Evolutionary conservation across 352 stramenopile genomes (phyloP), one percentile per base, ranked within the genome.

Genomic region (Globisporangium polare): DNA sequence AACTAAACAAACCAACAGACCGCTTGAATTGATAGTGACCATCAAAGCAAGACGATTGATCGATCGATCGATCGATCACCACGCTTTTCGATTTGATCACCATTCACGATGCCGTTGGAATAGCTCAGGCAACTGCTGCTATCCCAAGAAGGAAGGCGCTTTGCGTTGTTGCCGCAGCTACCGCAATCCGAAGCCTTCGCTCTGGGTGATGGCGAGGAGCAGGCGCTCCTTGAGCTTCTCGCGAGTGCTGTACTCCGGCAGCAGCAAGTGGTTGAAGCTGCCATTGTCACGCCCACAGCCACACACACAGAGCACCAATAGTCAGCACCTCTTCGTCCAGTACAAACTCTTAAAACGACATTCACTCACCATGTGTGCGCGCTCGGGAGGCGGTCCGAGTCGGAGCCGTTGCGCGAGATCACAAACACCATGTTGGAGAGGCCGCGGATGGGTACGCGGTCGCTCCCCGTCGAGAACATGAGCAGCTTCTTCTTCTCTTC

Each of bases 221-320:
- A 97, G 66, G 37, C 84, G 80, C 47, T 89, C 78, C 62, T 87
- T 88, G 35, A 97, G 72, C 63, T 96, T 96, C 37, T 94, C 78
- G 13, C 64, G 72, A 26, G 66, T 75, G 41, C 67, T 77, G 72
- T 96, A 97, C 35, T 93, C 83, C 1, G 89, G 89, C 13, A 97
- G 69, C 27, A 97, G 67, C 49, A 97, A 70, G 56, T 95, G 86
- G 50, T 96, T 96, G 69, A 96, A 97, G 65, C 83, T 92, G 29
- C 15, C 29, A 9, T 52, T 27, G 20, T 4, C 13, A 39, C 26
- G 33, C 1, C 20, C 13, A 37, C 9, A 53, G 26, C 33, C 68
- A 27, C 58, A n/a, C 9, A 63, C 43, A 71, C n/a, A 58, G n/a
- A 55, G 5, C 33, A 39, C 4, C 42, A 62, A 20, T 18, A n/a